Evolutionary conservation across 768 basidiomycete genomes (phyloP), one percentile per base, ranked within the genome.

Genomic region (Mycena haematopus): DNA sequence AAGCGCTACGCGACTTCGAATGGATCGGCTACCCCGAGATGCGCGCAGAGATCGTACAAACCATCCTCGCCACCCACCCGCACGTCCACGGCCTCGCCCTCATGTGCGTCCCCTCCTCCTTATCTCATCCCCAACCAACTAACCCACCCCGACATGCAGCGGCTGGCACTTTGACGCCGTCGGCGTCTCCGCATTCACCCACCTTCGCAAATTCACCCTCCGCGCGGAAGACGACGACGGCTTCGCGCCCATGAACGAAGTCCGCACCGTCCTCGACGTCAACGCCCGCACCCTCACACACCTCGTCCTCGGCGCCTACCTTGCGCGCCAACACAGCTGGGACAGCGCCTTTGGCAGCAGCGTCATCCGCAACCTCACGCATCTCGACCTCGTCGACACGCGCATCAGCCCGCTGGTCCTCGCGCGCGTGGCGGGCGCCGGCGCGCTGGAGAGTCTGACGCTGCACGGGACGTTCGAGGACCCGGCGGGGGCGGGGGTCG

Each of bases 21-120:
- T 90, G 88, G 88, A 89, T 89, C n/a, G 88, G 88, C 6, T 89
- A 89, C 68, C 88, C 88, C 1, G 88, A 90, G 69, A 76, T 90
- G 74, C 79, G 84, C 11, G 84, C 79, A n/a, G 87, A 89, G 55
- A 85, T 86, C 80, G 87, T 90, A 0, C 80, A 86, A 67, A 80
- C 79, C 10, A 77, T 90, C 6, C 74, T 87, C 14, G 72, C 77
- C 7, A 82, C 78, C 54, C 87, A 89, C 63, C 77, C 84, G 6
- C 78, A 80, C 57, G 75, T 89, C 21, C 80, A 79, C 17, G 78
- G 82, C 8, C 78, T 90, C 6, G 88, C 87, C 17, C 80, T 88
- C 27, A 86, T 90, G 81, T 84, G 73, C 56, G 75, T 74, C 9
- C n/a, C 47, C 36, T 52, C 15, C 21, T 50, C 19, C 36, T 33